Evolutionary conservation across 2,329 filamentous ascomycete genomes (phyloP).

Genomic region (Mariannaea sp.): DNA sequence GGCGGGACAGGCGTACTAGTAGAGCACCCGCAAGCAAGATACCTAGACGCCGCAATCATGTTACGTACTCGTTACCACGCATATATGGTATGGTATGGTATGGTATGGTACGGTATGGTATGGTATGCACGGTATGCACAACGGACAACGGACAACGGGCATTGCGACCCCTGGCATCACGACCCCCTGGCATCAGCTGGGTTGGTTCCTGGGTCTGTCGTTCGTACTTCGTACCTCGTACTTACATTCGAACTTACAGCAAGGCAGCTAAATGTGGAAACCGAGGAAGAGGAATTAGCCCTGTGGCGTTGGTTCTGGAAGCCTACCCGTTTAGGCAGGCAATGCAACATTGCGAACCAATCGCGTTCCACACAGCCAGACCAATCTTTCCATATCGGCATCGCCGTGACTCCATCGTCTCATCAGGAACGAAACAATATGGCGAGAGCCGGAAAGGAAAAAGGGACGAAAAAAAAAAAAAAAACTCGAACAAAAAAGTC

Average conservation of each 20-base stretch:
- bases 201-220: no score
- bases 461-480: constrained; percentile 8
- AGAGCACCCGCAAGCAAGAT: no score
- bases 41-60: background rate
- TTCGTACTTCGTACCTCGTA: no score
- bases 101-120: no score
- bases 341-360: constrained; percentile 23
- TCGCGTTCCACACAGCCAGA: constrained; percentile 10
- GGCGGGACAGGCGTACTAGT: no score
- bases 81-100: no score
- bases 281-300: constrained; percentile 10
- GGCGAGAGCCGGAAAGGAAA: constrained; percentile 6
- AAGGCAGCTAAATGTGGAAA: no score
- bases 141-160: no score
- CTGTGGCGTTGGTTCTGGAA: constrained; percentile 33
- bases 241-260: no score
- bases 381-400: constrained; percentile 28
- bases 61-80: background rate
- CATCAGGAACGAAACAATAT: constrained; percentile 23
- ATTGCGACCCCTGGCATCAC: no score
- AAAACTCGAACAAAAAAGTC: background rate
- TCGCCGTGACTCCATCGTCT: constrained; percentile 37
- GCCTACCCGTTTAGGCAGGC: constrained; percentile 27
- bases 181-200: no score
- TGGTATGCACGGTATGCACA: no score